Evolutionary conservation across 352 stramenopile species (phyloP).

Genomic region (Phytophthora megakarya): DNA sequence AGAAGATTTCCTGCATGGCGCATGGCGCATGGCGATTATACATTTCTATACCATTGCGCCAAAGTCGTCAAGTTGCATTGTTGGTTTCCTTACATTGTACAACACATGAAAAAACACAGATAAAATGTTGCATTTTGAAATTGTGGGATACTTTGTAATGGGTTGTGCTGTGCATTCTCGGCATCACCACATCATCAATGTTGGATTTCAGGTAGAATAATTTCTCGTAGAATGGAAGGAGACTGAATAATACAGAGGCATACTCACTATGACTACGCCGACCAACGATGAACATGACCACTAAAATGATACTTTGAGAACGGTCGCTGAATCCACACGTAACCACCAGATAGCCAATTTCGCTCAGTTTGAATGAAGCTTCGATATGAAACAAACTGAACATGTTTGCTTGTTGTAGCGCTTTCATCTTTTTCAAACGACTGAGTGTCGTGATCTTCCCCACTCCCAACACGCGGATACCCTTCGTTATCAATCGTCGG

Average conservation of each 20-base stretch:
- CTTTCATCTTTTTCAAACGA: no score
- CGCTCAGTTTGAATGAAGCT: constrained; percentile 9
- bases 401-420: no score
- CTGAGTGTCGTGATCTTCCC: no score
- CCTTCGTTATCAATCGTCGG: no score
- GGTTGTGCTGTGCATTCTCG: constrained; percentile 10
- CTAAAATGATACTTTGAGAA: neutral
- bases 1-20: neutral
- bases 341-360: constrained; percentile 7
- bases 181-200: constrained; percentile 4
- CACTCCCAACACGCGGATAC: no score
- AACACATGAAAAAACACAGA: constrained; percentile 16
- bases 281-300: constrained; percentile 5
- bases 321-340: constrained; percentile 10
- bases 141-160: neutral
- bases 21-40: constrained; percentile 2
- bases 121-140: constrained; percentile 3
- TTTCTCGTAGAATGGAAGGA: neutral
- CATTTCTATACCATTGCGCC: constrained; percentile 7
- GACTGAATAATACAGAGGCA: no score
- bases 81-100: constrained; percentile 13
- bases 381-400: constrained; percentile 17
- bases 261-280: neutral
- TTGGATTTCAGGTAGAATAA: neutral
- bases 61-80: neutral